Evolutionary conservation across 106 monocot species (phyloP), one percentile per base, ranked within the genome.

Genomic region (Gastrodia elata): DNA sequence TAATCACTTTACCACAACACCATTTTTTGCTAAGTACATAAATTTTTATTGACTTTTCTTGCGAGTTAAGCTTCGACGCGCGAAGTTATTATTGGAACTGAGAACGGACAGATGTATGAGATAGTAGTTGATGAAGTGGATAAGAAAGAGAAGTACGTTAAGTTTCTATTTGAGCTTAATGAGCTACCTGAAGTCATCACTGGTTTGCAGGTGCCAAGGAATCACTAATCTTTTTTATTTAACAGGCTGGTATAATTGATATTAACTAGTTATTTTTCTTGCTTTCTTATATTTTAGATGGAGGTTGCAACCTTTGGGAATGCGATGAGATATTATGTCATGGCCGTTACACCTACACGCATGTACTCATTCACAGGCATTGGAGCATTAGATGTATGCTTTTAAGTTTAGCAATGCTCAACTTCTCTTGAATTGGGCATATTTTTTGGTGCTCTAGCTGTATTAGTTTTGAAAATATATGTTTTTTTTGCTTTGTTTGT

Each of bases 321-420:
- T 81, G 77, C 76, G 39, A 91, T 81, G 9, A 82, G 98, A 83
- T 93, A 75, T 73, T 93, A 98, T 84, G 98, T 98, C 70, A 98
- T 98, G 98, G 93, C 98, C 58, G 93, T 93, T 27, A 98, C 98
- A 28, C 88, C 93, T 14, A 98, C 98, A 36, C 72, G 98, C 65
- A 80, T 98, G 20, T 98, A 98, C 81, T 93, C 93, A 61, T 98
- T 98, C 80, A 93, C 91, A 64, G 98, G 98, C 71, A 83, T 98
- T 67, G 98, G 98, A 72, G 83, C 83, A 37, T 58, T 98, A 65
- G 98, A 98, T 76, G 98, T 98, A 78, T 75, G 84, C 75, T 64
- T 22, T 1, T 43, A 44, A 22, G 18, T 28, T 69, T 69, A 22
- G 40, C 15, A 0, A 20, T 36, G 10, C 4, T 37, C 5, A 67